A percentile compares a stretch with the other conserved stretches of the same genome.
phyloP scores from a whole-genome alignment of 1,139 yeast genomes.

The Suhomyces wounanorum region DNA sequence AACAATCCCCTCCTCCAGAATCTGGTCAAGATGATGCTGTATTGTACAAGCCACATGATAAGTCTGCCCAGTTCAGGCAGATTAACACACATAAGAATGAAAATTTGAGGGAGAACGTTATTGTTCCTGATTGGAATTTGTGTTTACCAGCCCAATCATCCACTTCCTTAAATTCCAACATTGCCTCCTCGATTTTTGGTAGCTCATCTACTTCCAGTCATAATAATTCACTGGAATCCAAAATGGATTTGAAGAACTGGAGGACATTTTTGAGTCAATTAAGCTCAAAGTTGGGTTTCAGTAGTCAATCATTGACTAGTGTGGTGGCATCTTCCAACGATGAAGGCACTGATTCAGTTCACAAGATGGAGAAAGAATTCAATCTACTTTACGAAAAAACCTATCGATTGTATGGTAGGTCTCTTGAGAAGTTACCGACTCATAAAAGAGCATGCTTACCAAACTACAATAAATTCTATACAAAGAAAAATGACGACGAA shows the following conservation, averaged over 20 bases:
- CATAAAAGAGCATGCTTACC: conserved; percentile 49
- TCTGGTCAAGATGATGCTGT: conserved; percentile 44
- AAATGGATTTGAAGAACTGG: conserved; percentile 42
- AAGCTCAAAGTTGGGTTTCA: conserved; percentile 42
- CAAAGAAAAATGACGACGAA: conserved; percentile 18
- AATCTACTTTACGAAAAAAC: conserved; percentile 41
- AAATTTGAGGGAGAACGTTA: conserved; percentile 41
- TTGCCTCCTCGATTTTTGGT: conserved; percentile 23
- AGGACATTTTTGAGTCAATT: conserved; percentile 37
- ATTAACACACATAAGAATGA: conserved; percentile 51
- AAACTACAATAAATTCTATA: conserved; percentile 38
- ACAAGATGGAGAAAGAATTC: conserved; percentile 37
- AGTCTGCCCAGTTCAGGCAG: conserved; percentile 43
- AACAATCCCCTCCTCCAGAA: conserved; percentile 13
- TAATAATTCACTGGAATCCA: conserved; percentile 21
- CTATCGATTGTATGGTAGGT: conserved; percentile 43
- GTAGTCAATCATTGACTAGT: conserved; percentile 34
- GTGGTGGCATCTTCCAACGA: conserved; percentile 22
- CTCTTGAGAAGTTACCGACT: conserved; percentile 39
- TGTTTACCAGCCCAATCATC: conserved; percentile 37
- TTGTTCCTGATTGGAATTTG: conserved; percentile 47
- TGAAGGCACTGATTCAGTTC: conserved; percentile 17
- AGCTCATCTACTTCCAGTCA: conserved; percentile 30
- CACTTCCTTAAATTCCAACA: conserved; percentile 15
- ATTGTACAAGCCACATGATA: conserved; percentile 48